Percentiles rank a stretch among this genome's conserved stretches.
Evolutionary conservation across 2,329 filamentous ascomycete genomes (phyloP).

Genomic region (Fusarium lyarnte): DNA sequence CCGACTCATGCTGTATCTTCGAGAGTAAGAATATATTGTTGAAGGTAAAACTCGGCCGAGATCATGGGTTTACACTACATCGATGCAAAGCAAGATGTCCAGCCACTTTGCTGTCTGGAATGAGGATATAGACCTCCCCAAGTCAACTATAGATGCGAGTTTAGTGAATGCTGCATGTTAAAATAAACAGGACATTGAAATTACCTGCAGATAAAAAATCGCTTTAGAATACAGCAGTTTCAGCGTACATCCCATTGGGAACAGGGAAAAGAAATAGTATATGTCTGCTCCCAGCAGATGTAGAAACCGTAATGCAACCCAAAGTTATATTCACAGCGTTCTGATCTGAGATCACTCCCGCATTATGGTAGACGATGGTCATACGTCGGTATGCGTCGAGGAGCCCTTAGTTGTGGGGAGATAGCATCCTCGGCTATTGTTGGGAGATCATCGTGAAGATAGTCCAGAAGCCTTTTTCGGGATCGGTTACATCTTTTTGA

Average conservation of each 20-base stretch:
- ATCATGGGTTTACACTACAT: accelerated
- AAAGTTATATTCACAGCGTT: not conserved
- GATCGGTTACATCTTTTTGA: not conserved
- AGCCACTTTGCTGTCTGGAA: not conserved
- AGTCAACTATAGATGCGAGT: not conserved
- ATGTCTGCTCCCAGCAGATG: not conserved
- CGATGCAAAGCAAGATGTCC: not conserved
- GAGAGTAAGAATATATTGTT: not conserved
- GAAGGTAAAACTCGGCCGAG: accelerated
- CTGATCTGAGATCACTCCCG: not conserved
- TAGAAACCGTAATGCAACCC: not conserved
- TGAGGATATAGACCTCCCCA: not conserved
- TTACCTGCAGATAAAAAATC: not conserved
- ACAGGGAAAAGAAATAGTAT: not conserved
- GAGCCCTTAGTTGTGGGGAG: not conserved
- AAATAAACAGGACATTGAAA: accelerated
- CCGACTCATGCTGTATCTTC: not conserved
- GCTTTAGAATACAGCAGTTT: not conserved
- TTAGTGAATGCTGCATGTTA: not conserved
- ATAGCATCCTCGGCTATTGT: not conserved
- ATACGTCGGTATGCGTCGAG: not conserved
- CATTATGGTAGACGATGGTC: not conserved
- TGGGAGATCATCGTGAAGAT: not conserved
- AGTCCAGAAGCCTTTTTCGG: not conserved
- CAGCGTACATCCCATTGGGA: not conserved